These are phyloP conservation scores for Hyaloscypha hepaticicola DNA, from an alignment of 495 filamentous ascomycete species.

Conservation along the genomic window DNA sequence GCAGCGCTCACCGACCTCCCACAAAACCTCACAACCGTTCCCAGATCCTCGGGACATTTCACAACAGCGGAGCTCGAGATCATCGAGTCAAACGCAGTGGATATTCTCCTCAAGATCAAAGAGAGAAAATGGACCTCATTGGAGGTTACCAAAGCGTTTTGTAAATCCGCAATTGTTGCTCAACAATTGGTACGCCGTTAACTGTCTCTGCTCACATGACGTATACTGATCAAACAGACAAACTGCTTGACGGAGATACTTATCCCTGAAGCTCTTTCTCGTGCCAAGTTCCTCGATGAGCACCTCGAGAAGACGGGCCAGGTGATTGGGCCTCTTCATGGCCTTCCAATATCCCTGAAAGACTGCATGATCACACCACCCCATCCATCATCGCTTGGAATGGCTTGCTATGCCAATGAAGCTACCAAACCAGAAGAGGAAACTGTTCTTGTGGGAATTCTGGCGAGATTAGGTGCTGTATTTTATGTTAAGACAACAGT, in stretches of 20 bases:
- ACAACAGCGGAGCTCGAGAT: conserved; percentile 51
- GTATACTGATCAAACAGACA: conserved; percentile 37
- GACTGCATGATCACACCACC: conserved; percentile 47
- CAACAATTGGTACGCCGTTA: conserved; percentile 30
- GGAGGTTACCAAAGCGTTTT: conserved; percentile 59
- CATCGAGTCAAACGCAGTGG: conserved; percentile 56
- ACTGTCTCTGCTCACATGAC: not conserved
- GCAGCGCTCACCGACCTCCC: conserved; percentile 21
- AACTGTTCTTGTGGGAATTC: conserved; percentile 32
- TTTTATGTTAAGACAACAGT: conserved; percentile 67
- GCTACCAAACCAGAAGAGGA: conserved; percentile 35
- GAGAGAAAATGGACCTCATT: conserved; percentile 47
- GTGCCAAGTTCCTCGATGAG: conserved; percentile 53
- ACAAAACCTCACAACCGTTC: conserved; percentile 29
- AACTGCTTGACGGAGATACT: conserved; percentile 60
- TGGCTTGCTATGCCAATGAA: conserved; percentile 44
- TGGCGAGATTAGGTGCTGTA: conserved; percentile 58
- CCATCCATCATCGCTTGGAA: conserved; percentile 30
- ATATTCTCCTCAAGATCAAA: conserved; percentile 48
- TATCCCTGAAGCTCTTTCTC: conserved; percentile 51
- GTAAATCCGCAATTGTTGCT: conserved; percentile 46
- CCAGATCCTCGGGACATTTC: conserved; percentile 29
- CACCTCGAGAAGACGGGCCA: conserved; percentile 47
- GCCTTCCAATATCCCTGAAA: conserved; percentile 57
- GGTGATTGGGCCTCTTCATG: conserved; percentile 55